Base-by-base conservation (phyloP, 2,329 filamentous ascomycete species). In the Ilyonectria robusta region DNA sequence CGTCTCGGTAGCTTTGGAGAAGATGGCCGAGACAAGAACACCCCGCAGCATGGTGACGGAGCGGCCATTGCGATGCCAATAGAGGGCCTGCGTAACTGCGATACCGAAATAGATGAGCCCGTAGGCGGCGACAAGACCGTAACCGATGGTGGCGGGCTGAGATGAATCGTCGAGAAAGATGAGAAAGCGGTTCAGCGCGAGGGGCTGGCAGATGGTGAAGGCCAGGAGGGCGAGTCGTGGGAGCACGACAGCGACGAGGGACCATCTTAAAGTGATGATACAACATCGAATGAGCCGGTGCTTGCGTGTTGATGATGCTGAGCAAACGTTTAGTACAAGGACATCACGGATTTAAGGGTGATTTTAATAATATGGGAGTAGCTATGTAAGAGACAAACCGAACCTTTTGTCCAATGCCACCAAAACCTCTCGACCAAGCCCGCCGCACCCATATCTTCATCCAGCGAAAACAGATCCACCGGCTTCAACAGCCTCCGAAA, bases 141-240 rank as follows among this genome's bases (percentile, higher is more conserved):
- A 77, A 1, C 79, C 79, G 40, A 74, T 65, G 26, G 70, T 72
- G 35, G 64, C 63, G 13, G 73, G 35, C 40, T 77, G 73, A 15
- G 69, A 62, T 6, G 63, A 35, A 59, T 77, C 70, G 53, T 76
- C 70, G 47, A 80, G 74, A 50, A 79, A 80, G 7, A 71, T 40
- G 29, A 82, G 75, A 31, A 81, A 76, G 9, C 76, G 73, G 40
- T 75, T 77, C 59, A 82, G 70, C n/a, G 81, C 62, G 33, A 82
- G 73, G 6, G 81, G 79, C 61, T 82, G 81, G 62, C 77, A 80
- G 31, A 81, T 75, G 31, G 77, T 80, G 67, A 82, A 81, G 31
- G 71, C 77, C 21, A 82, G 66, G 23, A 80, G 75, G 8, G 69
- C 73, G 19, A 81, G 63, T 11, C 79, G 74, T 21, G 80, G 80